Base-by-base conservation (phyloP, 352 stramenopile species). In the Pythium scleroteichum region DNA sequence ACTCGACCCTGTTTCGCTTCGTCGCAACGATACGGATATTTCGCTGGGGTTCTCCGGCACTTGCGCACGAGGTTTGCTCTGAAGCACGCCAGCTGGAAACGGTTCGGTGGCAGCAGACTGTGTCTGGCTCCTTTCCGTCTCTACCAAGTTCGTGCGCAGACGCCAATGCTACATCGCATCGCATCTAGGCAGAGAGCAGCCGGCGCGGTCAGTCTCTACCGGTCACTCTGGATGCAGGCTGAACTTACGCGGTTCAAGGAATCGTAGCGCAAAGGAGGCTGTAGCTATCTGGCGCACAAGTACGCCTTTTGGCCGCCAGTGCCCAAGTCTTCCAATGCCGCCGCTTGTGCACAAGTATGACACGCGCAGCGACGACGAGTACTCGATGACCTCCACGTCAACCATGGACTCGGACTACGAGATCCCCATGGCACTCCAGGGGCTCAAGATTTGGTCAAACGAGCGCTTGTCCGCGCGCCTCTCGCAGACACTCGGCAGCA, bases 381-480 rank as follows among this genome's bases (percentile, higher is more conserved):
- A 68, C 33, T 90, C 80, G 23, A 87, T 90, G 72, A 83, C 83
- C 35, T 92, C 80, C 14, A 90, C 80, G 47, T 92, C 83, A 16
- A 90, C 80, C 19, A 90, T 92, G 81, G 83, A 90, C 77, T 92
- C 80, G 60, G 83, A 92, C 69, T 90, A 88, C 60, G 83, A 92
- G 68, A 88, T 90, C 60, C 83, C 83, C 20, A 78, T 82, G 62
- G 76, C 76, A 52, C 71, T 92, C 26, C 79, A 87, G 61, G 69
- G 70, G 24, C 72, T 90, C 51, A 72, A 85, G 69, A 59, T 76
- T 2, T 89, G 79, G 79, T 72, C 45, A 38, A 92, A 78, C 60
- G 76, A 90, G 53, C 79, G 78, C 57, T 75, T 90, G 60, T 92
- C 83, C 12, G 70, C 60, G 48, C 79, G 80, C 50, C 67, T 92